These are phyloP conservation scores for Carex littledalei DNA, from an alignment of 176 grass and related monocot species.

Conservation along the genomic window DNA sequence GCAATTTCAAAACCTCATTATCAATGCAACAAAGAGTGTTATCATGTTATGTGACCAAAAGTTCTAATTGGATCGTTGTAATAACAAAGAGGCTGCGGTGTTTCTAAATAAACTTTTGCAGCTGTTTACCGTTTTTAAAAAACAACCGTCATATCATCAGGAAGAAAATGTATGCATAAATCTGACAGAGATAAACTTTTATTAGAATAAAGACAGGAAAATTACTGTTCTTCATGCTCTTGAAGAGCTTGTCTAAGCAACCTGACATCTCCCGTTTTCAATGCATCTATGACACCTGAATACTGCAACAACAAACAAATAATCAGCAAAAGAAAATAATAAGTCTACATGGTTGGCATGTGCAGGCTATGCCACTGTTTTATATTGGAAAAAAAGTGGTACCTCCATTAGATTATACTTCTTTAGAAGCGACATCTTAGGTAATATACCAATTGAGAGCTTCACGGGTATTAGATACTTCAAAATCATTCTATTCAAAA, in stretches of 20 bases:
- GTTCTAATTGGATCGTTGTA: neutral
- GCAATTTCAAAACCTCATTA: neutral
- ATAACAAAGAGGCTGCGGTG: neutral
- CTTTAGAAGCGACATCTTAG: constrained; percentile 53
- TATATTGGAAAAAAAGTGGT: constrained; percentile 16
- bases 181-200: neutral
- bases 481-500: constrained; percentile 66
- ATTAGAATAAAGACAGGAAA: neutral
- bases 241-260: constrained; percentile 69
- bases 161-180: neutral
- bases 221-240: constrained; percentile 80
- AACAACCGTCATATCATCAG: neutral
- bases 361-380: neutral
- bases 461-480: constrained; percentile 95
- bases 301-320: constrained; percentile 67
- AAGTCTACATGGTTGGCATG: neutral
- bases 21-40: neutral
- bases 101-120: neutral
- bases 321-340: neutral
- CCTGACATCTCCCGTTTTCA: constrained; percentile 86
- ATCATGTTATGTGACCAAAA: neutral
- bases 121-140: neutral
- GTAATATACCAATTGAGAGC: constrained; percentile 84
- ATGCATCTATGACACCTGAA: constrained; percentile 61
- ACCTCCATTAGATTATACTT: constrained; percentile 85